A percentile compares a stretch with the other conserved stretches of the same genome.
phyloP scores from a whole-genome alignment of 495 filamentous ascomycete species.

The Hypoxylon fuscum region DNA sequence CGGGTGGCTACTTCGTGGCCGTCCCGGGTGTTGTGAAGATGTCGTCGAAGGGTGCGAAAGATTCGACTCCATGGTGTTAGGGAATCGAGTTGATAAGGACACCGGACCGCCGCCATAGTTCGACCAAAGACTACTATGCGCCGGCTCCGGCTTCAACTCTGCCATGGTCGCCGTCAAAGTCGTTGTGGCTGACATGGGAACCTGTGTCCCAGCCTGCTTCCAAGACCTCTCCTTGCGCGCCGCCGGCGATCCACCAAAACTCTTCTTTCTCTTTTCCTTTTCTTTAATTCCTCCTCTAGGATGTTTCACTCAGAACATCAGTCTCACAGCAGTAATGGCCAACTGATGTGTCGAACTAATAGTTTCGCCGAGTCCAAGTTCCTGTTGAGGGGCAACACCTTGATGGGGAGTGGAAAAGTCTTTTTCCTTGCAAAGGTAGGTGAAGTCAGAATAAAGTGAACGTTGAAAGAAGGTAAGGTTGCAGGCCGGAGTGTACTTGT shows the following conservation, averaged over 20 bases:
- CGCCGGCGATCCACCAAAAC: constrained; percentile 33
- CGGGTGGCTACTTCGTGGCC: constrained; percentile 53
- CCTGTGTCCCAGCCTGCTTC: constrained; percentile 48
- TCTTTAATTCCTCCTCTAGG: constrained; percentile 24
- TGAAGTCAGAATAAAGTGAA: constrained; percentile 53
- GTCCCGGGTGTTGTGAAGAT: constrained; percentile 54
- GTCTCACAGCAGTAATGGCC: constrained; percentile 27
- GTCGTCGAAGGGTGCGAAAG: constrained; percentile 48
- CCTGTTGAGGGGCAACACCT: constrained; percentile 34
- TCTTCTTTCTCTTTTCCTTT: constrained; percentile 7
- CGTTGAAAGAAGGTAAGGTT: constrained; percentile 51
- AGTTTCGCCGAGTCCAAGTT: constrained; percentile 31
- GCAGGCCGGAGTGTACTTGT: constrained; percentile 60
- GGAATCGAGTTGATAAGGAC: constrained; percentile 57
- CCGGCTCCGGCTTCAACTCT: constrained; percentile 63
- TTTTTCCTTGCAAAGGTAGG: constrained; percentile 44
- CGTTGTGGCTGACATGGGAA: constrained; percentile 63
- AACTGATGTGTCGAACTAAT: constrained; percentile 30
- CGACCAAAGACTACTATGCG: constrained; percentile 60
- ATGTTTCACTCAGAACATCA: constrained; percentile 35
- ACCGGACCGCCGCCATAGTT: constrained; percentile 60
- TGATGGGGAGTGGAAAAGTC: constrained; percentile 16
- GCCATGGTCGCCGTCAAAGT: constrained; percentile 64
- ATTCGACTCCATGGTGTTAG: constrained; percentile 54
- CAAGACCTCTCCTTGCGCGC: constrained; percentile 37